A percentile compares a stretch with the other conserved stretches of the same genome.
These are phyloP conservation scores for Martiniozyma abietophila DNA, from an alignment of 805 yeast genomes.

Conservation along the genomic window DNA sequence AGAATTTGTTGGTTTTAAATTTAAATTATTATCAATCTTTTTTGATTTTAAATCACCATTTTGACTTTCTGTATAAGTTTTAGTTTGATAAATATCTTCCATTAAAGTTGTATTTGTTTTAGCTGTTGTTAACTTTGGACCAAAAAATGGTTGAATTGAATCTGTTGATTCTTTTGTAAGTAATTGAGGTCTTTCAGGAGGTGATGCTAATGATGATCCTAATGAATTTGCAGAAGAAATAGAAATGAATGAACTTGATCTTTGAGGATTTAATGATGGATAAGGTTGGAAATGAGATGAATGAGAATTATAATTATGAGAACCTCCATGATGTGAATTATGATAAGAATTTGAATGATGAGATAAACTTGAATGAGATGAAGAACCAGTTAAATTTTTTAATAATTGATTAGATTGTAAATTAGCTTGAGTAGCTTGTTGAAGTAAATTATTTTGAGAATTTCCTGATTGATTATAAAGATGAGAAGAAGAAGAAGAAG, in stretches of 20 bases:
- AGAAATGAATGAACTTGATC: slow-evolving; percentile 19
- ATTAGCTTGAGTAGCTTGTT: slow-evolving; percentile 7
- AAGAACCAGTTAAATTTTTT: slow-evolving; percentile 22
- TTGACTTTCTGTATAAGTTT: slow-evolving; percentile 22
- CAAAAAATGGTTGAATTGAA: slow-evolving; percentile 12
- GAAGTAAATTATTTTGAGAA: slow-evolving; percentile 8
- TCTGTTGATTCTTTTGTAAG: slow-evolving; percentile 18
- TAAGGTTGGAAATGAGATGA: slow-evolving; percentile 21
- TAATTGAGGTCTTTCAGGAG: slow-evolving; percentile 20
- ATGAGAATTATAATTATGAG: slow-evolving; percentile 17
- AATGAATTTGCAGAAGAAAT: slow-evolving; percentile 20
- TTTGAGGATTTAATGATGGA: slow-evolving; percentile 15
- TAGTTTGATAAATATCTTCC: slow-evolving; percentile 26
- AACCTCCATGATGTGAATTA: slow-evolving; percentile 13
- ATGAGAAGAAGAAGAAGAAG: slow-evolving; percentile 1
- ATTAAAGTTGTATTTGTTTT: slow-evolving; percentile 27
- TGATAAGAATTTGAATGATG: slow-evolving; percentile 13
- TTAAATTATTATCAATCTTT: too few relatives aligned
- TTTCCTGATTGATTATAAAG: slow-evolving; percentile 3
- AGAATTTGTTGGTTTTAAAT: too few relatives aligned
- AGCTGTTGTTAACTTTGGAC: slow-evolving; percentile 21
- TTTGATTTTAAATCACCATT: slow-evolving; percentile 3
- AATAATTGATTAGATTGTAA: slow-evolving; percentile 11
- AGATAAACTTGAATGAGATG: slow-evolving; percentile 19
- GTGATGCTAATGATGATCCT: slow-evolving; percentile 21